Base-by-base conservation (phyloP, 768 basidiomycete species). In the Boletus pseudo-olivaceus region DNA sequence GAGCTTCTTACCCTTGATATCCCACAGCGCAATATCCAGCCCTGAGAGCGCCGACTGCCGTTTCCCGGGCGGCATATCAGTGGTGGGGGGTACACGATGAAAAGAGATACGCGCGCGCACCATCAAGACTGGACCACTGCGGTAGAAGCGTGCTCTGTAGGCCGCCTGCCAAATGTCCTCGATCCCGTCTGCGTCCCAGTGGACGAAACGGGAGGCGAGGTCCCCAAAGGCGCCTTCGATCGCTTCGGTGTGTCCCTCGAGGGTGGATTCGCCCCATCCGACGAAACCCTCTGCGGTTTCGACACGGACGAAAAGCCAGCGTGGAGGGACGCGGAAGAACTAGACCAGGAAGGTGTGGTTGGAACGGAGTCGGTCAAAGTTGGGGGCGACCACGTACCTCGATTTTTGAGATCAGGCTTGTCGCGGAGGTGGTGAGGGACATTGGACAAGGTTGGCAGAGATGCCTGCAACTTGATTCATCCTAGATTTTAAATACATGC, bases 1-100 rank as follows among this genome's bases (percentile, higher is more conserved):
- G 2, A 88, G 76, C 33, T 81, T 83, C 70, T 87, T 87, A n/a
- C 88, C 88, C 59, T 88, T 88, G 70, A 89, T 85, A 62, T 88
- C 87, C 87, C 87, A 80, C 1, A 89, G 72, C 1, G 85, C 84
- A 54, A 88, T 88, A 66, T 87, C 84, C 30, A 88, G 67, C 0
- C 84, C 83, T 2, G 82, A 79, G 10, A 81, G 67, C 9, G 78
- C 81, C 29, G 78, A 81, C 78, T 81, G 12, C 3, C 4, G 23
- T 45, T 37, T 29, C 30, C 29, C 29, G 3, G 17, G 30, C n/a
- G 11, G 9, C 30, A 6, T 12, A 9, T 38, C 10, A 26, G 23
- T 4, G n/a, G 9, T 14, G 30, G 29, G 23, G 30, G 20, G 9
- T 33, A 6, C 23, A n/a, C 19, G 5, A 6, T 33, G 0, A n/a